Conservation (phyloP, 306 rosid species). For the Gynostemma pentaphyllum region DNA sequence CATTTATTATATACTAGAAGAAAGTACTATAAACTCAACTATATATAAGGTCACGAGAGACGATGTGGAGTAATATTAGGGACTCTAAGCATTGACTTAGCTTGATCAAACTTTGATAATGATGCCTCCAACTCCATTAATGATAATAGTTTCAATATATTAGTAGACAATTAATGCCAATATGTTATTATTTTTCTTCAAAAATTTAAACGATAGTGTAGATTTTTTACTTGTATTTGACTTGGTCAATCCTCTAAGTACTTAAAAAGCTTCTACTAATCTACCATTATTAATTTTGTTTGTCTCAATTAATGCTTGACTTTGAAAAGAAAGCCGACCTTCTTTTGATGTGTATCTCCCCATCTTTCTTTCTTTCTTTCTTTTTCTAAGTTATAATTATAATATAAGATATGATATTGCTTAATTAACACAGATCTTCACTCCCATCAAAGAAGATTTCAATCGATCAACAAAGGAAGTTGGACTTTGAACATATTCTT, state of each 20-base stretch:
- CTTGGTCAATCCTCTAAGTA: neutral
- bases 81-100: constrained; percentile 25
- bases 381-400: neutral
- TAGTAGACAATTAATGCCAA: neutral
- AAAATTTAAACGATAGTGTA: neutral
- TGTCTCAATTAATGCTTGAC: neutral
- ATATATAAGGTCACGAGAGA: constrained; percentile 16
- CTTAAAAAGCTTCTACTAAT: neutral
- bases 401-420: neutral
- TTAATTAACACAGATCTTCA: constrained; percentile 28
- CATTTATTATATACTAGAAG: no score
- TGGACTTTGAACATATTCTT: constrained; percentile 12
- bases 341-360: constrained; percentile 1
- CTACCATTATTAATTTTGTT: neutral
- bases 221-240: neutral
- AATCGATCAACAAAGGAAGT: constrained; percentile 17
- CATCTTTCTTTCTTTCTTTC: neutral
- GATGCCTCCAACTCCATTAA: constrained; percentile 11
- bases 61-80: constrained; percentile 20
- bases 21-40: neutral
- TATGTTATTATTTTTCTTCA: neutral
- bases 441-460: constrained; percentile 51
- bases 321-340: neutral
- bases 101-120: constrained; percentile 22
- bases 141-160: neutral